Evolutionary conservation across 345 rosid species (phyloP), one percentile per base, ranked within the genome.

Genomic region (Clausena lansium): DNA sequence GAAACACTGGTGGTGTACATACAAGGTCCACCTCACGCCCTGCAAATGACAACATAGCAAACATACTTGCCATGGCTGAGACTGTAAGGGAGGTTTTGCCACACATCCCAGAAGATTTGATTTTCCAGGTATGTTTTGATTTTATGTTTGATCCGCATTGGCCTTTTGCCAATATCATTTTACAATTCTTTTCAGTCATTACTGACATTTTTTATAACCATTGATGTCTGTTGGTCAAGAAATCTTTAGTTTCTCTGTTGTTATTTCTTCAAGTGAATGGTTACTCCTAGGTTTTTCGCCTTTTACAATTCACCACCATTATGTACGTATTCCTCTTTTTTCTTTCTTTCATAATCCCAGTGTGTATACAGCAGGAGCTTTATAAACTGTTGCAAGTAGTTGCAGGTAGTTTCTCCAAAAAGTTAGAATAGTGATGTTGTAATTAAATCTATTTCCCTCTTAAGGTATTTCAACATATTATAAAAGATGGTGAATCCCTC

Each of bases 71-170:
- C 7, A 96, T 96, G 99, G 95, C 99, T 9, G 98, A 91, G 83
- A 90, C 95, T 59, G 99, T 94, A 41, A 84, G 94, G 59, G 99
- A 96, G 84, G 97, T 96, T 87, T 84, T 96, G 84, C 99, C 99
- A 45, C 99, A 94, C 38, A 72, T 96, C 77, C 97, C 98, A 1
- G 97, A 92, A 78, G 98, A 96, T 83, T 76, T 94, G 76, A 96
- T 96, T 79, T 87, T 90, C 74, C 92, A 92, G 99, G 99, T 96
- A 86, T 28, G 15, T 58, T 70, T 79, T 35, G 22, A 68, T 57
- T 71, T 25, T 17, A 14, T 35, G 54, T 68, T n/a, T 71, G 27
- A 25, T n/a, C 6, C 28, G 20, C 70, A 27, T 6, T 10, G 28
- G 28, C 28, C 25, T 61, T 66, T 15, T 69, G 7, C 25, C 24